Base-by-base conservation (phyloP, 495 filamentous ascomycete genomes). In the Patellaria atrata region DNA sequence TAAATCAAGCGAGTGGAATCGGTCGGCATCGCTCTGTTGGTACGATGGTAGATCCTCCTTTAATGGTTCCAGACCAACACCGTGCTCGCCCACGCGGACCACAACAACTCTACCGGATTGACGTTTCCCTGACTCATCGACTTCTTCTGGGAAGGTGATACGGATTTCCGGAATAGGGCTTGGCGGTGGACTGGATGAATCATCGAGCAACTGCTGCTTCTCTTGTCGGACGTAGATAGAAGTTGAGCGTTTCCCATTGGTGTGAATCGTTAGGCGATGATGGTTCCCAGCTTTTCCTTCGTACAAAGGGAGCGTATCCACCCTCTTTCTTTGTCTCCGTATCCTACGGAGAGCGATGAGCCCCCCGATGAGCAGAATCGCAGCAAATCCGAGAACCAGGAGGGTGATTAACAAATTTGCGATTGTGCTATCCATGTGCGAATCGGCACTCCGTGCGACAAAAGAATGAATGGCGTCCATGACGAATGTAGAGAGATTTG, bases 91-190 rank as follows among this genome's bases (percentile, higher is more conserved):
- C 42, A 97, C 84, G 27, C 79, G 67, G 17, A 97, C 87, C 8
- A 96, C 71, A n/a, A 97, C 79, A 17, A 94, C 79, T 7, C 83
- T 70, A 18, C 85, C 86, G 30, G 78, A 85, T 61, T 78, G 81
- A 40, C 70, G 70, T 55, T 79, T 79, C 36, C 91, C 91, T 23
- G 61, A 52, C 27, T 75, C 72, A 45, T 94, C 87, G 33, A 79
- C 71, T 66, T 96, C 87, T 45, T 97, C 89, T 10, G 89, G 89
- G 62, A 97, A 94, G 0, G 89, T 97, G 52, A 97, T 93, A 55
- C 86, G 82, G 51, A 97, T 97, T 59, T 94, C 83, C 8, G 89
- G 89, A 9, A 96, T 71, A 37, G 67, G 82, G 37, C 81, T 85
- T 28, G 75, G 57, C 18, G 85, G 82, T 11, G 82, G 81, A 26